A percentile compares a stretch with the other conserved stretches of the same genome.
Conservation (phyloP, 2,329 filamentous ascomycete species). For the Ascocoryne sarcoides region DNA sequence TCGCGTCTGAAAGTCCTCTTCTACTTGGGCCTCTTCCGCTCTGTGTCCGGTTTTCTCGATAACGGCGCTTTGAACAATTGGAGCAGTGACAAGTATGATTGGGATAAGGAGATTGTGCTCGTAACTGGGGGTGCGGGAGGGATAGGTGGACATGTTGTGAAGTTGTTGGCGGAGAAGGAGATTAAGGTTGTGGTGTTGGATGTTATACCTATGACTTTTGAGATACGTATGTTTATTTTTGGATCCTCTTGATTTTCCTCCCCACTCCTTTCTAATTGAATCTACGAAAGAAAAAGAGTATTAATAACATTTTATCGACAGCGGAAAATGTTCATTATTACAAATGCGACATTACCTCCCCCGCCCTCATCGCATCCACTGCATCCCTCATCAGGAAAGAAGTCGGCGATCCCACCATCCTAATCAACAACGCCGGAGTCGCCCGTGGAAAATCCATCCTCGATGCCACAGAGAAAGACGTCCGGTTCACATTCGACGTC, state of each 20-base stretch:
- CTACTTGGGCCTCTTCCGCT: constrained; percentile 41
- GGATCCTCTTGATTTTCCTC: too few species aligned
- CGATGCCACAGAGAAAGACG: constrained; percentile 44
- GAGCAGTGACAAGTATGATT: constrained; percentile 48
- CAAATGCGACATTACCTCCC: constrained; percentile 59
- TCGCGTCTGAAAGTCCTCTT: constrained; percentile 45
- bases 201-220: constrained; percentile 51
- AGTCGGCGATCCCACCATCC: constrained; percentile 56
- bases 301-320: background rate
- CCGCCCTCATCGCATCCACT: constrained; percentile 41
- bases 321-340: constrained; percentile 62
- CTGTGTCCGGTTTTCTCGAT: constrained; percentile 43
- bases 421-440: constrained; percentile 66
- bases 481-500: constrained; percentile 62
- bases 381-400: constrained; percentile 44
- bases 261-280: too few species aligned
- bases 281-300: background rate
- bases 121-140: constrained; percentile 69
- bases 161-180: constrained; percentile 52
- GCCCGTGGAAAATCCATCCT: constrained; percentile 54
- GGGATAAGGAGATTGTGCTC: constrained; percentile 61
- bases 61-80: constrained; percentile 41
- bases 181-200: constrained; percentile 66
- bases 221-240: constrained; percentile 36
- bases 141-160: constrained; percentile 60